Evolutionary conservation across 2,329 filamentous ascomycete species (phyloP).

Genomic region (Claviceps lovelessii): DNA sequence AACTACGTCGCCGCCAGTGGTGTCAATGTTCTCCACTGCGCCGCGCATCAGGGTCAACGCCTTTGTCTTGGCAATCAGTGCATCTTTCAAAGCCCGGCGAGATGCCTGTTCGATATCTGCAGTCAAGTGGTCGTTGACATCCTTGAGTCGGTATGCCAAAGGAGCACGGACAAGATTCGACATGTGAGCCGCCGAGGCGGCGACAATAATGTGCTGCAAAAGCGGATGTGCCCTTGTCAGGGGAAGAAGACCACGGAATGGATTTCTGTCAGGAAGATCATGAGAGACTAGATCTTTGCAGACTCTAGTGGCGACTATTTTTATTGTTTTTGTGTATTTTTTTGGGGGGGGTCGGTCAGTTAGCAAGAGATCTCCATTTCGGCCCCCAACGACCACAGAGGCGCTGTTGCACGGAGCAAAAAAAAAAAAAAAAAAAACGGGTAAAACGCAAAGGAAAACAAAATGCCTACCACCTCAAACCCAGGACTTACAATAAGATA

Average conservation of each 20-base stretch:
- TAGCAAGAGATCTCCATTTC: not conserved
- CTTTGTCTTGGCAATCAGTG: slow-evolving; percentile 30
- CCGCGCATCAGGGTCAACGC: slow-evolving; percentile 27
- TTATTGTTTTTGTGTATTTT: not conserved
- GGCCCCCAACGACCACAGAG: slow-evolving; percentile 1
- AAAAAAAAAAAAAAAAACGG: too few relatives aligned
- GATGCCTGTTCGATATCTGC: slow-evolving; percentile 11
- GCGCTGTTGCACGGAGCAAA: not conserved
- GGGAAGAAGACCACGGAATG: slow-evolving; percentile 31
- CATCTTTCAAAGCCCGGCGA: slow-evolving; percentile 23
- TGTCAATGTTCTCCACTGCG: slow-evolving; percentile 24
- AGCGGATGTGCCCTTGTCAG: slow-evolving; percentile 27
- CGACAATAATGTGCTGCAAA: slow-evolving; percentile 32
- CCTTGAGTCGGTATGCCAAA: slow-evolving; percentile 6
- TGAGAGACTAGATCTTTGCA: slow-evolving; percentile 38
- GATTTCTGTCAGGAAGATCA: slow-evolving; percentile 29
- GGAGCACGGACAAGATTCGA: slow-evolving; percentile 26
- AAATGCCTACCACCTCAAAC: not conserved
- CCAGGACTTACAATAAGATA: slow-evolving; percentile 25
- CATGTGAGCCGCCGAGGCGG: slow-evolving; percentile 34
- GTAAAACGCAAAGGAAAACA: not conserved
- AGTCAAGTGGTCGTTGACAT: not conserved
- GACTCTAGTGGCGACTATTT: slow-evolving; percentile 32
- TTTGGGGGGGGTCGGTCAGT: not conserved
- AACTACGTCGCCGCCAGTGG: slow-evolving; percentile 25